Evolutionary conservation across 345 rosid genomes (phyloP), one percentile per base, ranked within the genome.

Genomic region (Syzygium jambos): DNA sequence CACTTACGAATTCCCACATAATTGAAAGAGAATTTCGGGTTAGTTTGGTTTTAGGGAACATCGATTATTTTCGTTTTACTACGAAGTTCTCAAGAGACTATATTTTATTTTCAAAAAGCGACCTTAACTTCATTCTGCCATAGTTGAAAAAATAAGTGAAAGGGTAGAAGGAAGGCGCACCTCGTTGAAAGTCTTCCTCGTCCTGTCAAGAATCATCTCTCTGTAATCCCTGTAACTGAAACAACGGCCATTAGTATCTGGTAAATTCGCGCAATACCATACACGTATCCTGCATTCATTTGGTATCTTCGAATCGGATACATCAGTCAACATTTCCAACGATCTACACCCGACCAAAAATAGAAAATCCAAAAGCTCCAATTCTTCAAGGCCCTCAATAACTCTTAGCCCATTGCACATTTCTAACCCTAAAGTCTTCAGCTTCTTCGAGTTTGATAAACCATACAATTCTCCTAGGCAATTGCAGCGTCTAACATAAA

Each of bases 401-500:
- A 65, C 11, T 11, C 11, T 3, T 65, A 65, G 41, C 22, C 21
- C 38, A 61, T 61, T 5, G 73, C 73, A n/a, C 7, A 12, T 2
- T 6, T 6, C 1, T 17, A 61, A 5, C 17, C 19, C 4, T 30
- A 63, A 29, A 63, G 0, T 15, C 19, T 14, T 63, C 5, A 63
- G 5, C 77, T 29, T 63, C 77, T 63, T 29, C 38, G 0, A 14
- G 11, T 65, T 29, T 29, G 78, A 65, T 30, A 65, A 65, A 65
- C 78, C 78, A 65, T 6, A 16, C 43, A 65, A 16, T 11, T 41
- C 22, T 65, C 21, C 1, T 3, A 65, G 6, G 11, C 11, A 30
- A 3, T 4, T 0, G 4, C 21, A 29, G 0, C 0, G 0, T 5
- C 0, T 0, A 6, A 61, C 19, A 1, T 0, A 0, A 0, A 63